These are phyloP conservation scores for Ascobolus immersus DNA, from an alignment of 495 filamentous ascomycete species.

Conservation along the genomic window DNA sequence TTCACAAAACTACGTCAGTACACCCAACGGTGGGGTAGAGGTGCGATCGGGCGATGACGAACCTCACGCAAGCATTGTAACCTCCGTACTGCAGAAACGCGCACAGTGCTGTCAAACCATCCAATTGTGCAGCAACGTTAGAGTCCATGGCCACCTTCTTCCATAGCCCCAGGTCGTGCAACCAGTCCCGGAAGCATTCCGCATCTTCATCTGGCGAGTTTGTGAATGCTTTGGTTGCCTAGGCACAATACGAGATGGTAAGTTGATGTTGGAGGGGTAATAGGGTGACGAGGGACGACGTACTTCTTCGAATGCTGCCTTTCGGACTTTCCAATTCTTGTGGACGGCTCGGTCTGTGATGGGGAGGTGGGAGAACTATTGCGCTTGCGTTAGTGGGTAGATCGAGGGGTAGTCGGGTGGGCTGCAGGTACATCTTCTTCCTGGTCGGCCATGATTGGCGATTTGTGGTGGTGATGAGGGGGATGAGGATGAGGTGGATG, in stretches of 20 bases:
- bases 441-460: conserved; percentile 13
- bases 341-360: conserved; percentile 15
- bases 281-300: not conserved
- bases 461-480: not conserved
- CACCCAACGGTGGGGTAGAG: conserved; percentile 6
- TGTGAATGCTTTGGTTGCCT: conserved; percentile 47
- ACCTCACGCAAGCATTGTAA: conserved; percentile 48
- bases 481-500: conserved; percentile 11
- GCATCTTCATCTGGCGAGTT: conserved; percentile 66
- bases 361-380: conserved; percentile 13
- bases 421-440: conserved; percentile 11
- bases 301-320: conserved; percentile 76
- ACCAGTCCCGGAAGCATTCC: conserved; percentile 60
- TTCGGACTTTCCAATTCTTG: conserved; percentile 93
- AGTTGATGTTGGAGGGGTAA: not conserved
- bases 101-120: conserved; percentile 66
- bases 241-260: not conserved
- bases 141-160: conserved; percentile 83
- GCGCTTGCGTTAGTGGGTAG: not conserved
- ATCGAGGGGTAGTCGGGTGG: too few relatives aligned
- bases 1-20: conserved; percentile 2
- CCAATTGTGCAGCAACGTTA: conserved; percentile 90
- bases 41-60: conserved; percentile 8
- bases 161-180: conserved; percentile 66
- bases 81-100: conserved; percentile 77